Conservation (phyloP, 1,284 basidiomycete species). For the Cryptococcus neoformans region DNA sequence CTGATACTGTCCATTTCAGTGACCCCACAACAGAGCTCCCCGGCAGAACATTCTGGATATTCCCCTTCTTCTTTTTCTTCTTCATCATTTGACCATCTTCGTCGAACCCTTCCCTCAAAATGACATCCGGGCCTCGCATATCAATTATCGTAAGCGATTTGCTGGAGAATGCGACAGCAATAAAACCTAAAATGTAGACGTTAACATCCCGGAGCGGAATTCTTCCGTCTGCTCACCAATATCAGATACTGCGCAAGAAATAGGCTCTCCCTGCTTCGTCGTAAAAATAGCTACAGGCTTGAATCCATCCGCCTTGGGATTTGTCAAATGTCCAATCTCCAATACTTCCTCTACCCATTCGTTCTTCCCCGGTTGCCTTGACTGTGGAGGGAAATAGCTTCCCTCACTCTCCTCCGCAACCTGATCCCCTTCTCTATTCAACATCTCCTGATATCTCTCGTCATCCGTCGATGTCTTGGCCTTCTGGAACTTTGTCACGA, state of each 20-base stretch:
- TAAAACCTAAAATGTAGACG: constrained; percentile 58
- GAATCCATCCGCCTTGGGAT: constrained; percentile 56
- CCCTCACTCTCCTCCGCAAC: constrained; percentile 14
- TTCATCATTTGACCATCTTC: constrained; percentile 43
- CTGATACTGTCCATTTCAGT: constrained; percentile 65
- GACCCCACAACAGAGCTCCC: constrained; percentile 52
- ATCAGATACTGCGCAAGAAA: constrained; percentile 62
- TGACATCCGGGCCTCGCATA: constrained; percentile 65
- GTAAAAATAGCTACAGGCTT: constrained; percentile 62
- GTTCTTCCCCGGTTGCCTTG: constrained; percentile 1
- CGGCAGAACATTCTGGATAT: constrained; percentile 40
- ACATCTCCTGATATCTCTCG: constrained; percentile 24
- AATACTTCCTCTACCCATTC: constrained; percentile 43
- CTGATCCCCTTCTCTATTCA: constrained; percentile 22
- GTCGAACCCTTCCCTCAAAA: constrained; percentile 53
- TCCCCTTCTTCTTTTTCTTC: constrained; percentile 47
- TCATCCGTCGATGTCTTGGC: constrained; percentile 3
- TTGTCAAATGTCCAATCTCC: constrained; percentile 42
- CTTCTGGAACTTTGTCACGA: constrained; percentile 57
- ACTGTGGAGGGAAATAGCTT: constrained; percentile 28
- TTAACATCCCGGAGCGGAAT: background rate
- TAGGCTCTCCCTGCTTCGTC: constrained; percentile 55
- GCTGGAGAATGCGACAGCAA: constrained; percentile 64
- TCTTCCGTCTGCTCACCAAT: constrained; percentile 56
- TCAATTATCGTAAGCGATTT: constrained; percentile 64